These are phyloP conservation scores for Cenchrus fungigraminus DNA, from an alignment of 176 grass and related monocot species.

Conservation along the genomic window DNA sequence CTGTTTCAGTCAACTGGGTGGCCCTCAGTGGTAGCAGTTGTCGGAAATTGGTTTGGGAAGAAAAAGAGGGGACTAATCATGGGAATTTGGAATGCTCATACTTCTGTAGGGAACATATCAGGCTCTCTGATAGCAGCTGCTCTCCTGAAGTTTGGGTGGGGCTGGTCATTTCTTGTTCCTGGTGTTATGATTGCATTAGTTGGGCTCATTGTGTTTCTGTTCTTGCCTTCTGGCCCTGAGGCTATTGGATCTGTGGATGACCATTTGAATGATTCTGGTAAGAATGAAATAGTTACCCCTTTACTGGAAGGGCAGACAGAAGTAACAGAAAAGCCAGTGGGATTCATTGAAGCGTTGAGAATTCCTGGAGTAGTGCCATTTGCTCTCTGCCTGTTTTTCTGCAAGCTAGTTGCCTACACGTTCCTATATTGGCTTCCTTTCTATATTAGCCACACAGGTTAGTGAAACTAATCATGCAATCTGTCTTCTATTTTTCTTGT, in stretches of 20 bases:
- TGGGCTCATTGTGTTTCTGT: slow-evolving; percentile 56
- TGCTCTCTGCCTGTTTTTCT: slow-evolving; percentile 69
- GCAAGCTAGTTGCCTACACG: slow-evolving; percentile 61
- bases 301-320: slow-evolving; percentile 42
- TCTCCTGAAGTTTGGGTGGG: slow-evolving; percentile 60
- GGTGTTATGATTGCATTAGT: slow-evolving; percentile 46
- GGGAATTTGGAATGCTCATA: slow-evolving; percentile 72
- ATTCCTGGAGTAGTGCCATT: slow-evolving; percentile 63
- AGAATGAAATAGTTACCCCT: slow-evolving; percentile 43
- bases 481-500: not conserved
- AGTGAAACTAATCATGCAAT: slow-evolving; percentile 14
- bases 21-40: slow-evolving; percentile 62
- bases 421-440: slow-evolving; percentile 76
- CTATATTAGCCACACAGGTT: slow-evolving; percentile 70
- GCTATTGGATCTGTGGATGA: slow-evolving; percentile 41
- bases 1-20: slow-evolving; percentile 61
- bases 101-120: slow-evolving; percentile 58
- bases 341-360: slow-evolving; percentile 57
- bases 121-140: slow-evolving; percentile 57
- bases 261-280: slow-evolving; percentile 30
- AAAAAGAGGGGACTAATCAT: slow-evolving; percentile 65
- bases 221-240: slow-evolving; percentile 56
- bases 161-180: slow-evolving; percentile 62
- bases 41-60: slow-evolving; percentile 67
- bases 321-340: slow-evolving; percentile 45